Evolutionary conservation across 768 basidiomycete species (phyloP).

Genomic region (Infundibulicybe gibba): DNA sequence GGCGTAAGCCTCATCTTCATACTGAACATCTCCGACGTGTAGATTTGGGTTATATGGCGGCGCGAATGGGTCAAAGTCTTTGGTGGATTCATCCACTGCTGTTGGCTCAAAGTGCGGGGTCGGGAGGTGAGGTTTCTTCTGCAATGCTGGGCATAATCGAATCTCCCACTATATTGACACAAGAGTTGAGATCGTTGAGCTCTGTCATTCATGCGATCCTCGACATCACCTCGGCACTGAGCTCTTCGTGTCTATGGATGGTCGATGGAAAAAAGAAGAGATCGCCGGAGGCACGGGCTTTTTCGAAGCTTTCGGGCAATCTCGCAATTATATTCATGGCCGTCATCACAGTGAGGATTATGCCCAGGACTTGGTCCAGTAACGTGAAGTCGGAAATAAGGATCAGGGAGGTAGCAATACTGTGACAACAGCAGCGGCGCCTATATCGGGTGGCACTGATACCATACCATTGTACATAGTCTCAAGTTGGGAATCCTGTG

Average conservation of each 20-base stretch:
- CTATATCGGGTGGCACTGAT: no score
- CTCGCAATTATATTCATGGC: conserved; percentile 51
- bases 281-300: conserved; percentile 59
- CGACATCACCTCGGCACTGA: conserved; percentile 68
- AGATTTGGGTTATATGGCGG: conserved; percentile 82
- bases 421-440: no score
- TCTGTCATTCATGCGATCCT: conserved; percentile 5
- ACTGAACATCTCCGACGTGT: conserved; percentile 69
- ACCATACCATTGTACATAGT: no score
- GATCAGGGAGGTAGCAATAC: no score
- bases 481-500: no score
- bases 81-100: conserved; percentile 20
- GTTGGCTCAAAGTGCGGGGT: conserved; percentile 32
- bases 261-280: conserved; percentile 79
- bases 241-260: conserved; percentile 54
- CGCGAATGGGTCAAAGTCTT: conserved; percentile 69
- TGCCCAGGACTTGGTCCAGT: no score
- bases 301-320: conserved; percentile 52
- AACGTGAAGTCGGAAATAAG: no score
- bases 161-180: conserved; percentile 68
- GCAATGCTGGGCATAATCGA: conserved; percentile 79
- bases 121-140: conserved; percentile 65
- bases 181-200: neutral
- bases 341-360: conserved; percentile 20
- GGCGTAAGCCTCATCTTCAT: conserved; percentile 61